These are phyloP conservation scores for Pisolithus thermaeus DNA, from an alignment of 1,284 basidiomycete species.

Conservation along the genomic window DNA sequence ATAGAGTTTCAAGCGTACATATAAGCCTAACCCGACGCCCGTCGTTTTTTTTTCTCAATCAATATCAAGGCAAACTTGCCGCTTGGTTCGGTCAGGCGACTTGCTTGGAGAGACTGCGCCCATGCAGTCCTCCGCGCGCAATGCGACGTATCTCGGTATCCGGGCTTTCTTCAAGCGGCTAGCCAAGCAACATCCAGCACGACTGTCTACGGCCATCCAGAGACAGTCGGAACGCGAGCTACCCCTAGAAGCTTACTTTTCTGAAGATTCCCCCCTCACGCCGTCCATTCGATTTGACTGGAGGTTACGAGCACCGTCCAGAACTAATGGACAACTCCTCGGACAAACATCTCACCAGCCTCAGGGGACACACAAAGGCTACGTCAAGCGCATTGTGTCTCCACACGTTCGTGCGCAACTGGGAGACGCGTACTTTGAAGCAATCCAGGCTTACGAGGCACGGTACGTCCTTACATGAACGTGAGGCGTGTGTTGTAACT, in stretches of 20 bases:
- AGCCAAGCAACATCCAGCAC: constrained; percentile 2
- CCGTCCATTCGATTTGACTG: constrained; percentile 34
- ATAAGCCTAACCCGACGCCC: no score
- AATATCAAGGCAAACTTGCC: no score
- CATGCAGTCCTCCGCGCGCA: constrained; percentile 1
- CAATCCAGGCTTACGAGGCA: constrained; percentile 40
- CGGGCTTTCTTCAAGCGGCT: constrained; percentile 24
- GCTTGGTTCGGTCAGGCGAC: no score
- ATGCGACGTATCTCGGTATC: constrained; percentile 26
- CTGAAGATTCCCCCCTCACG: constrained; percentile 24
- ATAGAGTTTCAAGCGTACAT: no score
- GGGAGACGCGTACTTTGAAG: constrained; percentile 36
- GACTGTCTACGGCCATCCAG: constrained; percentile 13
- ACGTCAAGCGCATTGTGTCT: constrained; percentile 34
- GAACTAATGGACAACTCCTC: constrained; percentile 6
- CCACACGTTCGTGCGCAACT: constrained; percentile 26
- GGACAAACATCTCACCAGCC: constrained; percentile 3
- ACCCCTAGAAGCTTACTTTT: constrained; percentile 24
- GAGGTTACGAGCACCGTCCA: constrained; percentile 32
- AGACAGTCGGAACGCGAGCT: constrained; percentile 18
- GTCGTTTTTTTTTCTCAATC: no score
- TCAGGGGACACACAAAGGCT: constrained; percentile 6
- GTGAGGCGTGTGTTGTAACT: background rate
- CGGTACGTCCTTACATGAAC: constrained; percentile 29
- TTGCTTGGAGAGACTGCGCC: background rate